Base-by-base conservation (phyloP, 2,329 filamentous ascomycete species). In the Hypoxylon sp. region DNA sequence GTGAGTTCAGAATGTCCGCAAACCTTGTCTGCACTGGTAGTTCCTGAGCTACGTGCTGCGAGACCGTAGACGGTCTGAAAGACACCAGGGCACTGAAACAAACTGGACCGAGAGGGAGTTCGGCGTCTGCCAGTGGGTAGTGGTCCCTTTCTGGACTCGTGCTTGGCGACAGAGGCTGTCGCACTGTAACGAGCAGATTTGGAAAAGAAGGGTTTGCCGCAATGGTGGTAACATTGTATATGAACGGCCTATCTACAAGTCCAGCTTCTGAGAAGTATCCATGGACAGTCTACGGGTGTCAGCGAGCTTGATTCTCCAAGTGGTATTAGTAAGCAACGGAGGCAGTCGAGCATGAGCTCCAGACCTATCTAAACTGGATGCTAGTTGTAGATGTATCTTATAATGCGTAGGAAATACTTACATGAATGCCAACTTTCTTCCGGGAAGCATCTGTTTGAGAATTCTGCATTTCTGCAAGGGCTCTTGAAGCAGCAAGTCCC, bases 251-350 rank as follows among this genome's bases (percentile, higher is more conserved):
- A 64, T 87, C 82, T 1, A 72, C 62, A 3, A 78, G 73, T 4
- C 83, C 86, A 0, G 78, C 77, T 21, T 82, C 79, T 2, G 84
- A 84, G 71, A 88, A 88, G 70, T 82, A 85, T 7, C 85, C 86
- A 70, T 87, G 83, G 21, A 88, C 84, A 7, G 84, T 83, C 85
- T 87, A 37, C 55, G 7, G 34, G 61, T 53, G 47, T 69, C 43
- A 68, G 66, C 27, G 27, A 55, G 25, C 2, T 32, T 45, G 12
- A 32, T 19, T 47, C 14, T 4, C 11, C 2, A 27, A 5, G n/a
- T 19, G 25, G n/a, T 16, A 19, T 53, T 14, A 21, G 51, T 53
- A 41, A 12, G 37, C 30, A 53, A 11, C 7, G 19, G 39, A 45
- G 29, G 16, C 37, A 41, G 37, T 21, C 16, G 37, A 41, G 37